Evolutionary conservation across 495 filamentous ascomycete species (phyloP).

Genomic region (Parachaetomium inaequale): DNA sequence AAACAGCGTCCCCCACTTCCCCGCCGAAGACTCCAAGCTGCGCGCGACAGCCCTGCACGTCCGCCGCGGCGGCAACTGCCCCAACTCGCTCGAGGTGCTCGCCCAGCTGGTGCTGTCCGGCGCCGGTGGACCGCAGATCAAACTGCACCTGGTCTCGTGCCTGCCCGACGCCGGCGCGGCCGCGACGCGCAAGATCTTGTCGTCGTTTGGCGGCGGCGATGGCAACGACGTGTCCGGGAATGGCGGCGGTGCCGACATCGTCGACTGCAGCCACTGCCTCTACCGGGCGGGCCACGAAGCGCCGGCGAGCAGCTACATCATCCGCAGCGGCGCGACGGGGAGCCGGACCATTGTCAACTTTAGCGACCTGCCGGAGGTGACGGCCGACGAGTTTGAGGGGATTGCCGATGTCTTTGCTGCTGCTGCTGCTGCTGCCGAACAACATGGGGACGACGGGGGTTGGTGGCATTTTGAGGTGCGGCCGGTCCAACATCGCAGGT

Average conservation of each 20-base stretch:
- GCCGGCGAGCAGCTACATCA: slow-evolving; percentile 67
- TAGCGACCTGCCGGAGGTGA: slow-evolving; percentile 66
- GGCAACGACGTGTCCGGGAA: neutral
- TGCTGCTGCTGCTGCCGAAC: too few species aligned
- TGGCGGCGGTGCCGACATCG: neutral
- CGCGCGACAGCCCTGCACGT: slow-evolving; percentile 56
- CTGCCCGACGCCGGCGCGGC: slow-evolving; percentile 35
- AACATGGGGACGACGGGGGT: slow-evolving; percentile 15
- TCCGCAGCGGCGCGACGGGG: slow-evolving; percentile 55
- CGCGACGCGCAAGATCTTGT: slow-evolving; percentile 36
- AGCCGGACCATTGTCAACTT: slow-evolving; percentile 69
- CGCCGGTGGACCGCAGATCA: slow-evolving; percentile 19
- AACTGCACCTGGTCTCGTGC: slow-evolving; percentile 40
- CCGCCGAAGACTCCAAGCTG: slow-evolving; percentile 66
- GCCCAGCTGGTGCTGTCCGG: slow-evolving; percentile 59
- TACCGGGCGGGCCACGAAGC: slow-evolving; percentile 54
- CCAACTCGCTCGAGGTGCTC: slow-evolving; percentile 67
- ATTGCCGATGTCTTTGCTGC: slow-evolving; percentile 18
- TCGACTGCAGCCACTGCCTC: slow-evolving; percentile 55
- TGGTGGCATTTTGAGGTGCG: slow-evolving; percentile 75
- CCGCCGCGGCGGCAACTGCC: slow-evolving; percentile 69
- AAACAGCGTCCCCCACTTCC: slow-evolving; percentile 60
- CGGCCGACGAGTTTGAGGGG: slow-evolving; percentile 49
- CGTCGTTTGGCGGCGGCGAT: slow-evolving; percentile 37
- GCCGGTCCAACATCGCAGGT: slow-evolving; percentile 9